Evolutionary conservation across 2,329 filamentous ascomycete species (phyloP), one percentile per base, ranked within the genome.

Genomic region (Massarina eburnea): DNA sequence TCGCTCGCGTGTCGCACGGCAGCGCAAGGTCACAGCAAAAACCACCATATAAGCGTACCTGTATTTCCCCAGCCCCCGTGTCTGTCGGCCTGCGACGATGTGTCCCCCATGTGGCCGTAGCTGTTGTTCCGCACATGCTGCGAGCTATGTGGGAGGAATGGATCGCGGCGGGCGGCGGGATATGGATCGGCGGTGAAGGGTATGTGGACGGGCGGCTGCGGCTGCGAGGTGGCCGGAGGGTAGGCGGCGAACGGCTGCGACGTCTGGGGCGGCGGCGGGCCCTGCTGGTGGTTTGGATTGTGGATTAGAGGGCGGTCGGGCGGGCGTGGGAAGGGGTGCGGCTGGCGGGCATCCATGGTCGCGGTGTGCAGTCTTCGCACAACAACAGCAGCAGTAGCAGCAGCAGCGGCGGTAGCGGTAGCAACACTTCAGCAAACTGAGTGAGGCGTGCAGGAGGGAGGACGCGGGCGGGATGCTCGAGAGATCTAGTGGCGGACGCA

Each of bases 231-330:
- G n/a, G 68, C 58, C 27, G 70, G 58, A 29, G 68, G 57, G 41
- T 71, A 73, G 55, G 52, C 56, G 30, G 68, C 54, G 33, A 65
- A 64, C 9, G 70, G 49, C 26, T 54, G 39, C 10, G 58, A 18
- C 48, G 42, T 56, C 15, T 24, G 46, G 8, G 55, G 47, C 19
- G 60, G 40, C 47, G 61, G 63, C 39, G 57, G 20, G 44, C 32
- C 49, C 79, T 71, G 73, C 56, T 79, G 70, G 67, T 85, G 85
- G 57, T 82, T 80, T 43, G 75, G 70, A 69, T 86, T 86, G 56
- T 75, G 75, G 22, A 80, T 69, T 43, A 80, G 57, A 41, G 59
- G 58, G 43, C 69, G 66, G 27, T 73, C 72, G 48, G 65, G 61
- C 35, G 71, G 66, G 33, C 71, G 67, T 39, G 64, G 58, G 52